phyloP scores from a whole-genome alignment of 2,329 filamentous ascomycete species.

The Penicillium sp. region DNA sequence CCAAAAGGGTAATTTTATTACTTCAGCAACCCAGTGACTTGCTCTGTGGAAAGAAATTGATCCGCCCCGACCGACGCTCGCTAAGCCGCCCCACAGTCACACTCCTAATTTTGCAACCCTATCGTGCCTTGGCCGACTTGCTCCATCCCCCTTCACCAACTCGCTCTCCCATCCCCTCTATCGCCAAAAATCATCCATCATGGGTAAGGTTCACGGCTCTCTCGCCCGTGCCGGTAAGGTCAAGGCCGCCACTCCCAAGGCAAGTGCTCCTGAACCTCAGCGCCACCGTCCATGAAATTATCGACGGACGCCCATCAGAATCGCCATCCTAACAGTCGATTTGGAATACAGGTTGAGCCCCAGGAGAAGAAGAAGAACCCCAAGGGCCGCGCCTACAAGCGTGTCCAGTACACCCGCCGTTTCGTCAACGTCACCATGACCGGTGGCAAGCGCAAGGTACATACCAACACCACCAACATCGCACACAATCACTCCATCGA shows the following conservation, averaged over 20 bases:
- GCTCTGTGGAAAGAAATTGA: conserved; percentile 3
- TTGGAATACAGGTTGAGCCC: conserved; percentile 24
- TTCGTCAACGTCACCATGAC: conserved; percentile 98
- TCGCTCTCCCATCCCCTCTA: conserved; percentile 17
- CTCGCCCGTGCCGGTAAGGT: conserved; percentile 96
- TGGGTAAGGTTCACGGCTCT: conserved; percentile 92
- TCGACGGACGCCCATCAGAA: conserved; percentile 6
- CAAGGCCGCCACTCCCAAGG: conserved; percentile 67
- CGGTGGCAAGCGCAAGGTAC: conserved; percentile 96
- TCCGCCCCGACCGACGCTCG: conserved; percentile 18
- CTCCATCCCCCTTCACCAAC: conserved; percentile 23
- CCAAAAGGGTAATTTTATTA: neutral
- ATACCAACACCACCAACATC: conserved; percentile 14
- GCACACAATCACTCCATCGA: conserved; percentile 22
- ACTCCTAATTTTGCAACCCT: conserved; percentile 27
- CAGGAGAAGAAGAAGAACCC: conserved; percentile 89
- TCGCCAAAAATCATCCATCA: conserved; percentile 41
- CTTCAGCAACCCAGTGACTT: conserved; percentile 2
- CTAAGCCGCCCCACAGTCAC: conserved; percentile 27
- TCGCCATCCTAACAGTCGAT: conserved; percentile 16
- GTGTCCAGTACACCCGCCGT: conserved; percentile 89
- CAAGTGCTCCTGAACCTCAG: conserved; percentile 17
- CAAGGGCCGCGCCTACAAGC: conserved; percentile 97
- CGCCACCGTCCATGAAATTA: conserved; percentile 12
- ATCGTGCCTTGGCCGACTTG: conserved; percentile 18